Conservation (phyloP, 768 basidiomycete genomes). For the Neoboletus brunneissimus region DNA sequence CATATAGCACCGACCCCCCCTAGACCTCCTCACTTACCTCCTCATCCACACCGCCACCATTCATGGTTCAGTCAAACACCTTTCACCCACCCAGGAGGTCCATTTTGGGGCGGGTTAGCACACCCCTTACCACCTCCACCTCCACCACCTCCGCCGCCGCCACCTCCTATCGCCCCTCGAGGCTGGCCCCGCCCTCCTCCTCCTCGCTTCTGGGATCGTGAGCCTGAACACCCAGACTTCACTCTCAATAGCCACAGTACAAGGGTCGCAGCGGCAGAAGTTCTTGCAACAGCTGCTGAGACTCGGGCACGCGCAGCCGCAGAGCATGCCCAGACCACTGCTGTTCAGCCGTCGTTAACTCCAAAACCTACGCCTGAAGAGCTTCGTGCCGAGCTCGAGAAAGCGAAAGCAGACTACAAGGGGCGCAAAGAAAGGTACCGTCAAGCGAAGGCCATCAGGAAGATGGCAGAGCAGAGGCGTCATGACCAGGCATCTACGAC, state of each 20-base stretch:
- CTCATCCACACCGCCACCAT: conserved; percentile 21
- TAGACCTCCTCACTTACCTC: conserved; percentile 17
- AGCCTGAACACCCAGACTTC: not conserved
- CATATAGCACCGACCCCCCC: conserved; percentile 12
- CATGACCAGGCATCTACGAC: conserved; percentile 16
- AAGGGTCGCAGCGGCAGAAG: conserved; percentile 14
- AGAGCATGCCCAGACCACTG: not conserved
- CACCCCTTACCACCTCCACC: conserved; percentile 20
- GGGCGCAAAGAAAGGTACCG: conserved; percentile 69
- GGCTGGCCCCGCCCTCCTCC: conserved; percentile 28
- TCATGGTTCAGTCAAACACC: conserved; percentile 25
- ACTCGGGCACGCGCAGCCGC: conserved; percentile 8
- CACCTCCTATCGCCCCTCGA: conserved; percentile 2
- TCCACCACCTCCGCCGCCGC: not conserved
- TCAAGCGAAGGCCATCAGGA: conserved; percentile 50
- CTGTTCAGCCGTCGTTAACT: not conserved
- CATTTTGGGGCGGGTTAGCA: conserved; percentile 20
- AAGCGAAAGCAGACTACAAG: conserved; percentile 65
- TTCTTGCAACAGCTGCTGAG: conserved; percentile 19
- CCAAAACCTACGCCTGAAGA: conserved; percentile 19
- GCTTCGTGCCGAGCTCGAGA: conserved; percentile 48
- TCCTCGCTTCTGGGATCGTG: conserved; percentile 17
- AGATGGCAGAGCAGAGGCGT: conserved; percentile 35
- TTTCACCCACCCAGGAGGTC: conserved; percentile 2
- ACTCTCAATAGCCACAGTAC: conserved; percentile 1